Evolutionary conservation across 805 yeast genomes (phyloP).

Genomic region (Blastobotrys americana): DNA sequence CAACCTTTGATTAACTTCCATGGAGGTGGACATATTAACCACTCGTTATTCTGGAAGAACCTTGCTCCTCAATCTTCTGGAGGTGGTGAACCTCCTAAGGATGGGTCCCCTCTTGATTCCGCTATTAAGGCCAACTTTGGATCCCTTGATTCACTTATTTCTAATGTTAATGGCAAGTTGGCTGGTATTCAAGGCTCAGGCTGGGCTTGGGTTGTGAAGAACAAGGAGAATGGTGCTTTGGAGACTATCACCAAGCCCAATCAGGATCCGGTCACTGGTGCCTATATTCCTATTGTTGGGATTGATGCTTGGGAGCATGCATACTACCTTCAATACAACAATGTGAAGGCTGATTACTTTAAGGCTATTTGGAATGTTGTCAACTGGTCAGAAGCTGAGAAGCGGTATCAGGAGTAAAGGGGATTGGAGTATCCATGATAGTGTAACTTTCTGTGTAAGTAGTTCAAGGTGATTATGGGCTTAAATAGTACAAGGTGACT

Average conservation of each 20-base stretch:
- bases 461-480: too few species aligned
- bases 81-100: constrained; percentile 62
- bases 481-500: too few species aligned
- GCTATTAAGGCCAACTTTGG: constrained; percentile 64
- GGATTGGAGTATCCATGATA: neutral
- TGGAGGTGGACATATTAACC: constrained; percentile 89
- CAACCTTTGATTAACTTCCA: constrained; percentile 80
- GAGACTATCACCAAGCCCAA: constrained; percentile 77
- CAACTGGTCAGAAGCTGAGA: constrained; percentile 87
- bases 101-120: constrained; percentile 49
- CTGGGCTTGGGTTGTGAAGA: constrained; percentile 88
- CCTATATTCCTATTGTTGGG: constrained; percentile 69
- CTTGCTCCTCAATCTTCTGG: constrained; percentile 67
- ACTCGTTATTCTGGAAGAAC: constrained; percentile 80
- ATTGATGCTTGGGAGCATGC: constrained; percentile 98
- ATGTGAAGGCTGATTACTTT: constrained; percentile 86
- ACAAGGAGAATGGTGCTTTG: constrained; percentile 58
- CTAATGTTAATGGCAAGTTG: constrained; percentile 56
- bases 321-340: constrained; percentile 86
- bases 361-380: constrained; percentile 90
- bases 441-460: too few species aligned
- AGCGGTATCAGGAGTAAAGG: constrained; percentile 34
- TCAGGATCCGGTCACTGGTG: constrained; percentile 77
- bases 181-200: constrained; percentile 94
- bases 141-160: constrained; percentile 58